Evolutionary conservation across 192 early-diverging fungal species (phyloP), one percentile per base, ranked within the genome.

Genomic region (Coemansia sp.): DNA sequence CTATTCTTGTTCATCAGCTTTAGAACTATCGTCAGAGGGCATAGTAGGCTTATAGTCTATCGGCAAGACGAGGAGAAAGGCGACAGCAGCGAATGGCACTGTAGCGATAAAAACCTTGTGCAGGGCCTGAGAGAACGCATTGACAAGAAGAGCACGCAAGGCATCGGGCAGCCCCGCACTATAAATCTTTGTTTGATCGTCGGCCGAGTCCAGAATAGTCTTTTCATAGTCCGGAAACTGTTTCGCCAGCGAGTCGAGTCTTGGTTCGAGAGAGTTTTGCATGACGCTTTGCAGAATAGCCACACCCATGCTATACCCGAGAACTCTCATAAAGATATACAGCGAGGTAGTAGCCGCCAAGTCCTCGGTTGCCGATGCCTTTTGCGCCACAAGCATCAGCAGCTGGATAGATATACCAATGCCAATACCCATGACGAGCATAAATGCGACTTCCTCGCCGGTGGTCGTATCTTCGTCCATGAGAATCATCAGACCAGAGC

Each of bases 351-450:
- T 85, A 29, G 88, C 66, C 2, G 92, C 93, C 68, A 94, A 87
- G 36, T 92, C 85, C 33, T 69, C 66, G 24, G 76, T 65, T 2
- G 64, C 58, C 40, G 93, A 93, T 22, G 87, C 73, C 3, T 89
- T 84, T 73, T 95, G 94, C 38, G 87, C 83, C n/a, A 87, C 86
- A 6, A 95, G 79, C 39, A 88, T 78, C n/a, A 89, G 78, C 3
- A 87, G 87, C 73, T 93, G 93, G 52, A 95, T 82, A 63, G 88
- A 86, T 27, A 80, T 64, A 39, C 97, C 95, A 27, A 91, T 62
- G 10, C 97, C 97, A 24, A 90, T 33, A 3, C 94, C 95, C 39
- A 87, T 34, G 55, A 94, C 70, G 12, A 95, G 66, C 62, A 94
- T 68, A 69, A 85, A 94, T 4, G 88, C 87, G 64, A 92, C 87